These are phyloP conservation scores for Sarocladium oryzae DNA, from an alignment of 2,329 filamentous ascomycete species.

Conservation along the genomic window DNA sequence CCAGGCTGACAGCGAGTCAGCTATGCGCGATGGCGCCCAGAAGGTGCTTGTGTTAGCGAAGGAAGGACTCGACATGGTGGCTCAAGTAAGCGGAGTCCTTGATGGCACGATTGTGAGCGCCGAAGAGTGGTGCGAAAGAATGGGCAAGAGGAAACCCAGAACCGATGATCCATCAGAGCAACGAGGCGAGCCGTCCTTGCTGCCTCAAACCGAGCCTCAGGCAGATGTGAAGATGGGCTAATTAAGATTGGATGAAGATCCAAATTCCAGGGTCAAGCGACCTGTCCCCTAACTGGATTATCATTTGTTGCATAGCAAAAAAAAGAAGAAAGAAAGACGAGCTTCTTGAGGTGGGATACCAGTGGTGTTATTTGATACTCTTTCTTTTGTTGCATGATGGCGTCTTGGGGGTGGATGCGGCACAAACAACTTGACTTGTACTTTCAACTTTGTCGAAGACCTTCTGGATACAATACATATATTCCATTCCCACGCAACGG, in stretches of 20 bases:
- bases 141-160: conserved; percentile 41
- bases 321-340: too few relatives aligned
- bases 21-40: conserved; percentile 54
- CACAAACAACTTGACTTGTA: neutral
- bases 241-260: neutral
- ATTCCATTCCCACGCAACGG: neutral
- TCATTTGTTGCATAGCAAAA: neutral
- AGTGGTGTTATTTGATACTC: neutral
- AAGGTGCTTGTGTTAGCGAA: conserved; percentile 79
- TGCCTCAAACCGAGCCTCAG: conserved; percentile 20
- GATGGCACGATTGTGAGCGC: conserved; percentile 86
- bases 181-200: conserved; percentile 19
- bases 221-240: conserved; percentile 22
- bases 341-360: neutral
- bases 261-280: neutral
- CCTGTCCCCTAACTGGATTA: too few relatives aligned
- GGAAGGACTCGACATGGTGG: conserved; percentile 91
- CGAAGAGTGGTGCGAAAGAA: conserved; percentile 80
- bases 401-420: neutral
- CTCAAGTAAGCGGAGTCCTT: conserved; percentile 79
- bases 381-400: neutral
- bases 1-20: conserved; percentile 25
- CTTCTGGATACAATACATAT: neutral
- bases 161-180: neutral
- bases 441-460: neutral